phyloP scores from a whole-genome alignment of 345 rosid genomes.

The Gynandropsis gynandra region DNA sequence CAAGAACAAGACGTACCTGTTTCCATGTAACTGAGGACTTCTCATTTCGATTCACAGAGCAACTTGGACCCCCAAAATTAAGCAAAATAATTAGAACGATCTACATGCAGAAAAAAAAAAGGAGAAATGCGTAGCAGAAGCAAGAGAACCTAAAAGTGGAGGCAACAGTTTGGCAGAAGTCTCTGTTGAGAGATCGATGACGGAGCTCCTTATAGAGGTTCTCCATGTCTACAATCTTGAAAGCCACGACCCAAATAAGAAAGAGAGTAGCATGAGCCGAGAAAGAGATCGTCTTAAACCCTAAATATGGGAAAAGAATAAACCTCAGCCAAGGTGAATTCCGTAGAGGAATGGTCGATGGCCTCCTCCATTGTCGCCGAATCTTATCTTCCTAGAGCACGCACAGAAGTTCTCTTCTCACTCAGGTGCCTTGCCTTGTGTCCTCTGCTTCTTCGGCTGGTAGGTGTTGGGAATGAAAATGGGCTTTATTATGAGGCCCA shows the following conservation, averaged over 20 bases:
- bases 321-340: conserved; percentile 38
- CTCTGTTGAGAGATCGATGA: conserved; percentile 38
- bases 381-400: no score
- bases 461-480: no score
- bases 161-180: conserved; percentile 60
- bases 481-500: no score
- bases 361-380: conserved; percentile 22
- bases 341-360: conserved; percentile 27
- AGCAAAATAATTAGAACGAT: not conserved
- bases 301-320: not conserved
- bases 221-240: conserved; percentile 69
- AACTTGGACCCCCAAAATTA: conserved; percentile 35
- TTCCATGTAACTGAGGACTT: conserved; percentile 57
- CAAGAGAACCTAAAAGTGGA: conserved; percentile 55
- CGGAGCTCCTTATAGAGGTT: conserved; percentile 56
- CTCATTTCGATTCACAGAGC: conserved; percentile 40
- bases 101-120: no score
- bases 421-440: no score
- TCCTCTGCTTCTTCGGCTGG: no score
- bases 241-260: not conserved
- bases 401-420: no score
- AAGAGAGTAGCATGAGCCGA: not conserved
- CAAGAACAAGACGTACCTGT: conserved; percentile 40
- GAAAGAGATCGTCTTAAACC: conserved; percentile 5
- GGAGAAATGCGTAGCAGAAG: no score